phyloP scores from a whole-genome alignment of 2,329 filamentous ascomycete species.

The Fusarium redolens region DNA sequence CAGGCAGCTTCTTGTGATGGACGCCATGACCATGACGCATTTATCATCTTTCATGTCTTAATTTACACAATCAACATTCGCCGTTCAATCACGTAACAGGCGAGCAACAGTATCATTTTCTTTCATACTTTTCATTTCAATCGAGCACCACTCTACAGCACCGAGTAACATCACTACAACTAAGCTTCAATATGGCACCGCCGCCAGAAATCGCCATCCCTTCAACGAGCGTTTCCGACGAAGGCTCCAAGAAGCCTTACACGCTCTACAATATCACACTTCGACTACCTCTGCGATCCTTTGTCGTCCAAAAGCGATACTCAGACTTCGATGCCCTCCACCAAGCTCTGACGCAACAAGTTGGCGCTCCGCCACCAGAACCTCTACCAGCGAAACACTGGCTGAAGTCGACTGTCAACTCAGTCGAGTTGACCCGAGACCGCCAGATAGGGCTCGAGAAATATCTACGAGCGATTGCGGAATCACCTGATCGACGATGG shows the following conservation, averaged over 20 bases:
- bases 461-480: constrained; percentile 79
- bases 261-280: constrained; percentile 84
- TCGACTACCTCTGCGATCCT: constrained; percentile 79
- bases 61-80: not conserved
- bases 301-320: constrained; percentile 83
- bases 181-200: constrained; percentile 64
- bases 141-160: not conserved
- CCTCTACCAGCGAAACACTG: constrained; percentile 80
- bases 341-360: constrained; percentile 66
- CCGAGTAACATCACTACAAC: not conserved
- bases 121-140: not conserved
- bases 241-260: constrained; percentile 69
- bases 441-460: constrained; percentile 75
- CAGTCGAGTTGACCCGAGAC: constrained; percentile 75
- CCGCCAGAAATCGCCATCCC: constrained; percentile 75
- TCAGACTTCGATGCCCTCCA: constrained; percentile 81
- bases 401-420: constrained; percentile 78
- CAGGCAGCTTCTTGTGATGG: constrained; percentile 8
- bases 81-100: not conserved
- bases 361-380: constrained; percentile 72
- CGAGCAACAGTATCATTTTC: not conserved
- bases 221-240: constrained; percentile 69
- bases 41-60: constrained; percentile 23
- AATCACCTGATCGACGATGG: constrained; percentile 80
- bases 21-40: constrained; percentile 36